Conservation (phyloP, 192 early-diverging fungal genomes). For the Powellomyces hirtus region DNA sequence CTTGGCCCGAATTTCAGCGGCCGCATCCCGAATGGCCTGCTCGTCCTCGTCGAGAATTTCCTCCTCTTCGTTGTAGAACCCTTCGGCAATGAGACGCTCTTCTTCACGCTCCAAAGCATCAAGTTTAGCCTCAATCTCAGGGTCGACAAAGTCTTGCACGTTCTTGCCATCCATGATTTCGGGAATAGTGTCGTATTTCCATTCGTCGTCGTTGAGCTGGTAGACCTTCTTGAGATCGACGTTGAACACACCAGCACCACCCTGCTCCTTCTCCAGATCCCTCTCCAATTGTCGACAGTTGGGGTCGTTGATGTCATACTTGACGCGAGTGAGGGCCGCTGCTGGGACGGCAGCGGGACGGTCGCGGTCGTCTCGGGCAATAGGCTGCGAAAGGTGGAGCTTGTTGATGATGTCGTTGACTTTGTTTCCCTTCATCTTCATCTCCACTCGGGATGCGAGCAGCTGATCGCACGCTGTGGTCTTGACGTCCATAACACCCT, state of each 20-base stretch:
- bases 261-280: conserved; percentile 85
- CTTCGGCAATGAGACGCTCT: conserved; percentile 89
- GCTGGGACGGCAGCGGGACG: conserved; percentile 84
- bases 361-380: conserved; percentile 73
- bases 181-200: conserved; percentile 97
- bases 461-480: conserved; percentile 92
- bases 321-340: conserved; percentile 60
- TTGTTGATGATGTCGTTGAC: conserved; percentile 91
- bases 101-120: conserved; percentile 96
- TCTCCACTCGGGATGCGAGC: conserved; percentile 86
- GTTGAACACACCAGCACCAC: conserved; percentile 96
- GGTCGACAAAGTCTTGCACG: conserved; percentile 97
- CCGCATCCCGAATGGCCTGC: conserved; percentile 70
- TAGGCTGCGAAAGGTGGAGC: conserved; percentile 90
- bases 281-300: conserved; percentile 79
- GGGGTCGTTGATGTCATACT: conserved; percentile 79
- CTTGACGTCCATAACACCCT: conserved; percentile 96
- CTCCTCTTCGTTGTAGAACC: conserved; percentile 74
- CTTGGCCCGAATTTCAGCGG: conserved; percentile 78
- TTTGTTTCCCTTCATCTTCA: conserved; percentile 91
- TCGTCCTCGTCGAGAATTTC: conserved; percentile 80
- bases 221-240: conserved; percentile 95
- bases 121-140: conserved; percentile 94
- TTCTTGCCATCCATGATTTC: conserved; percentile 99
- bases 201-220: conserved; percentile 75